Percentiles rank a stretch among this genome's conserved stretches.
Evolutionary conservation across 371 early-diverging fungal species (phyloP).

Genomic region (Quaeritorhiza haematococci): DNA sequence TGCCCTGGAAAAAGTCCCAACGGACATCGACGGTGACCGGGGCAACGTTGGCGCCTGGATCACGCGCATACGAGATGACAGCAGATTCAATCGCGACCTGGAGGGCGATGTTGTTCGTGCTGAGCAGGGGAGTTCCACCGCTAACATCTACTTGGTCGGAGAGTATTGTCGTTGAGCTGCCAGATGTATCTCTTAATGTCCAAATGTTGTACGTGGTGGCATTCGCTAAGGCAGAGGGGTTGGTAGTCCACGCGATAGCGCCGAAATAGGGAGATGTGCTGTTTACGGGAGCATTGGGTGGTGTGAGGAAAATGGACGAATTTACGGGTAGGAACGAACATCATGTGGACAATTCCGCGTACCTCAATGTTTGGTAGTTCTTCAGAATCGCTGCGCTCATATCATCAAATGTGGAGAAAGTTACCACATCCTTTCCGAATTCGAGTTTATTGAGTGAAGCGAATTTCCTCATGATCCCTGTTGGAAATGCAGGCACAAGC

Average conservation of each 20-base stretch:
- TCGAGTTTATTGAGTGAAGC: background rate
- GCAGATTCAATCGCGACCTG: slow-evolving; percentile 23
- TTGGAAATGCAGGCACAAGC: background rate
- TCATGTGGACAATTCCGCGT: no score
- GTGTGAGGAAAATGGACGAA: no score
- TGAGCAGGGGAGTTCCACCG: background rate
- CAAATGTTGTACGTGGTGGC: background rate
- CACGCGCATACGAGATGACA: slow-evolving; percentile 10
- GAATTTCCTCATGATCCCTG: background rate
- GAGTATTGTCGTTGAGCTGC: background rate
- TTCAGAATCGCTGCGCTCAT: background rate
- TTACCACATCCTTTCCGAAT: background rate
- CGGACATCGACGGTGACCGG: slow-evolving; percentile 2
- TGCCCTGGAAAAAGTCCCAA: no score
- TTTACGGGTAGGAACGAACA: no score
- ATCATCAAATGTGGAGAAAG: background rate
- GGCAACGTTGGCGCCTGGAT: background rate
- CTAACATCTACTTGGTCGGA: background rate
- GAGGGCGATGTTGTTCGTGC: slow-evolving; percentile 1
- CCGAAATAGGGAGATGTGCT: background rate
- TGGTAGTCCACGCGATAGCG: background rate
- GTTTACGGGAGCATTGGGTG: slow-evolving; percentile 1
- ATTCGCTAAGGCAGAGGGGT: background rate
- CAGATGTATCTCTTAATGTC: background rate
- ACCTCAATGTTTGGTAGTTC: no score